Evolutionary conservation across 2,329 filamentous ascomycete species (phyloP).

Genomic region (Sclerotinia borealis): DNA sequence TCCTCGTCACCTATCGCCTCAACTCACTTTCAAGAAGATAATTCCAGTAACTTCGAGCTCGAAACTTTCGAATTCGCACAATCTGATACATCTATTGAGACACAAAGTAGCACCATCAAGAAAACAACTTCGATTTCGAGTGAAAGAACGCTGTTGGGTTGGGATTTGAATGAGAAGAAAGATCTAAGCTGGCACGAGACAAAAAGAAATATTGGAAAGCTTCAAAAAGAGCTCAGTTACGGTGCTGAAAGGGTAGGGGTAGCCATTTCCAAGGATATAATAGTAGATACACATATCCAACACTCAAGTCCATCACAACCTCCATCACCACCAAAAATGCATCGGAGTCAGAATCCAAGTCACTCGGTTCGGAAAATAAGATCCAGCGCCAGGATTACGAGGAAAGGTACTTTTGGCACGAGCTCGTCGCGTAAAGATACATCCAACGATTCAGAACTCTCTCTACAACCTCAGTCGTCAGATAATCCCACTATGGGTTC

Average conservation of each 20-base stretch:
- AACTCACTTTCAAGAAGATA: too few relatives aligned
- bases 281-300: background rate
- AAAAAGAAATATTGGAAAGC: background rate
- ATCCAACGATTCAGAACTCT: background rate
- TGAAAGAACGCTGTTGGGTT: background rate
- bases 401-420: background rate
- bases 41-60: background rate
- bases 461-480: background rate
- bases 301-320: background rate
- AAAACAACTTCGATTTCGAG: background rate
- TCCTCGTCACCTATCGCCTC: background rate
- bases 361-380: background rate
- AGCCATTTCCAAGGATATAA: background rate
- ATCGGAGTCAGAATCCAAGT: background rate
- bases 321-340: background rate
- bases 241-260: background rate
- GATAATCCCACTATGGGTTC: background rate
- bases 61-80: background rate
- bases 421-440: background rate
- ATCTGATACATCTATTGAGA: background rate
- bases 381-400: background rate
- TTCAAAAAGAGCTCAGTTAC: background rate
- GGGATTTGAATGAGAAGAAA: background rate
- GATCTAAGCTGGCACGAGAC: background rate
- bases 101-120: background rate